Percentiles rank a stretch among this genome's conserved stretches.
Evolutionary conservation across 257 asterid species (phyloP).

Genomic region (Lavandula angustifolia): DNA sequence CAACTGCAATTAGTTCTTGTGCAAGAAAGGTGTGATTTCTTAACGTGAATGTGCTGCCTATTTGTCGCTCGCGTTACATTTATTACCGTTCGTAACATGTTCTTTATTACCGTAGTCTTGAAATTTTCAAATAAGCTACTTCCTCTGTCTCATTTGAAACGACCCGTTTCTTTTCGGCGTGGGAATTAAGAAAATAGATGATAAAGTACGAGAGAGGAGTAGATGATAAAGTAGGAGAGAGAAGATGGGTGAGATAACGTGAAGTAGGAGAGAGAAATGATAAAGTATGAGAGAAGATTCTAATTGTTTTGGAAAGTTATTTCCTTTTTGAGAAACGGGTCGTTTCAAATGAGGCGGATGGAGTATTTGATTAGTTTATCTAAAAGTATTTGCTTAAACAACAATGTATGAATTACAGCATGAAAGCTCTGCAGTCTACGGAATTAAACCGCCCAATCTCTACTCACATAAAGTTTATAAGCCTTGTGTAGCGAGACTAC

Average conservation of each 20-base stretch:
- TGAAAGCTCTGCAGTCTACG: not conserved
- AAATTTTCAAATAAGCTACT: too few species aligned
- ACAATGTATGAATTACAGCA: not conserved
- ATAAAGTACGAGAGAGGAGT: too few species aligned
- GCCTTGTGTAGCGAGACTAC: conserved; percentile 13
- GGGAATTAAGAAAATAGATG: too few species aligned
- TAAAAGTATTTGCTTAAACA: not conserved
- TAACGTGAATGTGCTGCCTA: conserved; percentile 21
- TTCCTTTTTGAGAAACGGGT: too few species aligned
- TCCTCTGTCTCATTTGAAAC: too few species aligned
- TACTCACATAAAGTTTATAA: conserved; percentile 5
- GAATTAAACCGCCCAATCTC: conserved; percentile 25
- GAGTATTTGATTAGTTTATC: conserved; percentile 7
- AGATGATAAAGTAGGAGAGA: too few species aligned
- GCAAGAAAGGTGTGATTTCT: conserved; percentile 73
- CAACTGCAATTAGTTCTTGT: conserved; percentile 98
- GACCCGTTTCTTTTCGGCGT: too few species aligned
- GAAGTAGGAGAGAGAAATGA: too few species aligned
- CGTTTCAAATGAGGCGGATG: not conserved
- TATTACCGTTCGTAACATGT: not conserved
- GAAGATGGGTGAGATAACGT: too few species aligned
- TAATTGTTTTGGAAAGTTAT: too few species aligned
- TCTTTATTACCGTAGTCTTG: not conserved
- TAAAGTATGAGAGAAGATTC: too few species aligned
- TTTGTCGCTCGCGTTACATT: conserved; percentile 13